phyloP scores from a whole-genome alignment of 352 stramenopile species.

The Phytophthora constricta region DNA sequence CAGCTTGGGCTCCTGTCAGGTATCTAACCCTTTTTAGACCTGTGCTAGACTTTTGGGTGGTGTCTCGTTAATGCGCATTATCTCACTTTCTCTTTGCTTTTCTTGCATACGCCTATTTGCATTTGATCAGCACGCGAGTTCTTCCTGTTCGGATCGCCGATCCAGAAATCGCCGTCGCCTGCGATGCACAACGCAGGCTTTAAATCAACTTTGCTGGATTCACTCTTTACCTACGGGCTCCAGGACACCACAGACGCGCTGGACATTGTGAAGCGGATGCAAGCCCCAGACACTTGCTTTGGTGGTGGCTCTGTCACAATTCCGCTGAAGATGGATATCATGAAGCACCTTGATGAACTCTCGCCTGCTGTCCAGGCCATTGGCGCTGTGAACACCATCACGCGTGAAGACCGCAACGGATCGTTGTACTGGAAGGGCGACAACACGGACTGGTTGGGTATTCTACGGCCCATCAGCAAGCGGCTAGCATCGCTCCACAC shows the following conservation, averaged over 20 bases:
- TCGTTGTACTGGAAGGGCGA: constrained; percentile 83
- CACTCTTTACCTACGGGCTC: constrained; percentile 90
- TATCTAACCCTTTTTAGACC: constrained; percentile 60
- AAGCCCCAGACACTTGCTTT: constrained; percentile 63
- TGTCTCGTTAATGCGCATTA: constrained; percentile 31
- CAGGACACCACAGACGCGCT: constrained; percentile 66
- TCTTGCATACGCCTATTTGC: constrained; percentile 21
- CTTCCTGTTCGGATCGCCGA: constrained; percentile 96
- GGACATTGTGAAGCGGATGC: constrained; percentile 58
- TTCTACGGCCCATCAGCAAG: constrained; percentile 92
- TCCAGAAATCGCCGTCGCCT: constrained; percentile 95
- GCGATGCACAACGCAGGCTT: constrained; percentile 98
- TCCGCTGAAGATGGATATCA: constrained; percentile 96
- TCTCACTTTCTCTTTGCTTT: constrained; percentile 25
- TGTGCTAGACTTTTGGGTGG: constrained; percentile 12
- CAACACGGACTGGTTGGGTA: constrained; percentile 99
- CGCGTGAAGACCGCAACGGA: constrained; percentile 66
- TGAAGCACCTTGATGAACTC: constrained; percentile 93
- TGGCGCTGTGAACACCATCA: constrained; percentile 98
- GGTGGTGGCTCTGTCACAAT: constrained; percentile 98
- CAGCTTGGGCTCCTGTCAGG: constrained; percentile 85
- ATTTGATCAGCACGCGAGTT: constrained; percentile 76
- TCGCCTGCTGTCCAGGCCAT: constrained; percentile 94
- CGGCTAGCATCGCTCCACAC: constrained; percentile 36
- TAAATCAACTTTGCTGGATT: constrained; percentile 74